Conservation (phyloP, 805 yeast genomes). For the Ogataea corticis region DNA sequence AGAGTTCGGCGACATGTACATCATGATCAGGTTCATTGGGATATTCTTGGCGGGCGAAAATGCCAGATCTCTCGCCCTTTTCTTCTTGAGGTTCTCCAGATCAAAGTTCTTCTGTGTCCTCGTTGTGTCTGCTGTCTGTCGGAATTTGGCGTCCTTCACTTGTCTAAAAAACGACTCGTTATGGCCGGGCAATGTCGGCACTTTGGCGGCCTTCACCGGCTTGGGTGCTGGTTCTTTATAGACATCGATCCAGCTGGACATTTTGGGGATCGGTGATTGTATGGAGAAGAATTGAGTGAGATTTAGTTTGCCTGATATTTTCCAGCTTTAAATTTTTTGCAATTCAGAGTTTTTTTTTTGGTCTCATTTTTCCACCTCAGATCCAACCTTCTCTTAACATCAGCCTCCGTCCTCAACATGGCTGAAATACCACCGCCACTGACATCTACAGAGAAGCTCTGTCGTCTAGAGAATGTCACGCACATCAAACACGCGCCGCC, state of each 20-base stretch:
- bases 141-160: constrained; percentile 16
- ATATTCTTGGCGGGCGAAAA: constrained; percentile 74
- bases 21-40: constrained; percentile 90
- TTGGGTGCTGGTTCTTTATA: constrained; percentile 6
- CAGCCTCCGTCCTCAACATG: too few relatives aligned
- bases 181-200: constrained; percentile 21
- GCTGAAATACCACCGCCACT: background rate
- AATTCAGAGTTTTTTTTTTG: too few relatives aligned
- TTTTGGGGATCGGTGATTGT: background rate
- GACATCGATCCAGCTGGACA: constrained; percentile 12
- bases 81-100: constrained; percentile 43
- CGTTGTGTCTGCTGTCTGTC: background rate
- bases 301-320: too few relatives aligned
- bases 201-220: constrained; percentile 6
- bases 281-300: too few relatives aligned
- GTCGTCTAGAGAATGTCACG: constrained; percentile 32
- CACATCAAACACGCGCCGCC: constrained; percentile 59
- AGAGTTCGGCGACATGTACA: constrained; percentile 89
- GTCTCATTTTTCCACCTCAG: too few relatives aligned
- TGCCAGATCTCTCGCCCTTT: constrained; percentile 88
- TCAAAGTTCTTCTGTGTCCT: constrained; percentile 16
- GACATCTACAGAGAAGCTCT: background rate
- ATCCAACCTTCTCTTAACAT: too few relatives aligned
- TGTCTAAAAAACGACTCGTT: constrained; percentile 19
- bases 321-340: too few relatives aligned